phyloP scores from a whole-genome alignment of 2,329 filamentous ascomycete genomes.

The Akanthomyces uredinophilus region DNA sequence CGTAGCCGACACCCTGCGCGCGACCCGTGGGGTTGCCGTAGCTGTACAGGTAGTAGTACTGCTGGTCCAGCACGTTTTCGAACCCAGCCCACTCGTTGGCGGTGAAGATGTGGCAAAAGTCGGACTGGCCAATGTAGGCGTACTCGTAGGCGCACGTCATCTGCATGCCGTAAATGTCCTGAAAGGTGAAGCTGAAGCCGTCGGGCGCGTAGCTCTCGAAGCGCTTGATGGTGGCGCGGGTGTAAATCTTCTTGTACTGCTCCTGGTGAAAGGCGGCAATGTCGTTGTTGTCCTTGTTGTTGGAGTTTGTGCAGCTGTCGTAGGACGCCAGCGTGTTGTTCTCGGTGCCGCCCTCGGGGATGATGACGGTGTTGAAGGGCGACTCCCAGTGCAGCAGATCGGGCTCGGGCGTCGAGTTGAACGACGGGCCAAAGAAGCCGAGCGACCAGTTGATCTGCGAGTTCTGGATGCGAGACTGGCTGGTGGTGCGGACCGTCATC shows the following conservation, averaged over 20 bases:
- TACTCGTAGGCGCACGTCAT: conserved; percentile 52
- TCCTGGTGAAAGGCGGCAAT: conserved; percentile 37
- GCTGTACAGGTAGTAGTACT: conserved; percentile 70
- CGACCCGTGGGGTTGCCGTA: conserved; percentile 70
- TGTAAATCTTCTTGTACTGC: conserved; percentile 41
- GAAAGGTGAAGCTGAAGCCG: conserved; percentile 42
- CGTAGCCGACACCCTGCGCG: conserved; percentile 73
- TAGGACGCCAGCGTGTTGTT: conserved; percentile 64
- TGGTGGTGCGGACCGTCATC: conserved; percentile 48
- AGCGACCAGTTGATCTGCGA: conserved; percentile 48
- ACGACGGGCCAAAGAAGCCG: conserved; percentile 47
- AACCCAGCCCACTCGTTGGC: conserved; percentile 64
- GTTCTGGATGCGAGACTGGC: conserved; percentile 49
- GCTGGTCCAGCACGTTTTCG: conserved; percentile 48
- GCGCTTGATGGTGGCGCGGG: conserved; percentile 38
- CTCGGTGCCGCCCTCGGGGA: conserved; percentile 55
- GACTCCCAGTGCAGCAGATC: conserved; percentile 34
- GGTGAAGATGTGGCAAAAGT: conserved; percentile 67
- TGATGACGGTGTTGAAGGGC: conserved; percentile 51
- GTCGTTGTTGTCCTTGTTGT: conserved; percentile 26
- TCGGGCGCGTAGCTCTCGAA: conserved; percentile 41
- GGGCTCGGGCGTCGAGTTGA: conserved; percentile 31
- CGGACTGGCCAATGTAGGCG: conserved; percentile 42
- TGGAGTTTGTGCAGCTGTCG: conserved; percentile 38
- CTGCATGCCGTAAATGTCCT: conserved; percentile 47